Base-by-base conservation (phyloP, 106 monocot genomes). In the Phalaenopsis aphrodite region DNA sequence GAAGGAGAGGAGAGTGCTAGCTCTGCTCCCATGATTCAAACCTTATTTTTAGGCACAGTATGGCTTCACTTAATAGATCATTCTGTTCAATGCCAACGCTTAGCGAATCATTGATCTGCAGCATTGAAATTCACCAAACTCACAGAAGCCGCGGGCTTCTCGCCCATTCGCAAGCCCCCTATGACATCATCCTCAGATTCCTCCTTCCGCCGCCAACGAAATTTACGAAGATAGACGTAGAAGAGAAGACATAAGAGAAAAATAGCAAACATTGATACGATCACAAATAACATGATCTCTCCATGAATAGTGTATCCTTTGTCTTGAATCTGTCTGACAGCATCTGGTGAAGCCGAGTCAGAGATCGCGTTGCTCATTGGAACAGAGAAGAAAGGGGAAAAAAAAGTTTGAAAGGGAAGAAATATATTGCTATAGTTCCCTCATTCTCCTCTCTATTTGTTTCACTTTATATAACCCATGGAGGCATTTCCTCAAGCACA, bases 161-260 rank as follows among this genome's bases (percentile, higher is more conserved):
- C 74, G 43, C 43, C 43, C 74, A 42, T 17, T 23, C 21, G 37
- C 71, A 71, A 38, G 0, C 71, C 36, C 10, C 38, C 71, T 14
- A 52, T 12, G 11, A 1, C 38, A n/a, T 38, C 38, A 19, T 48
- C 49, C 23, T 76, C 76, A 1, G 4, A 46, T 14, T 76, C 76
- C 76, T 48, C 49, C 76, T 76, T 19, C 11, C 9, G 5, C 76
- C 48, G n/a, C 76, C 76, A 5, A 1, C 76, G 76, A 8, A 5
- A 23, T 6, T 49, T 23, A 11, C 76, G 76, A 9, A 46, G 24
- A 45, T 76, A 76, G 48, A 76, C 76, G 9, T 41, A 76, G 18
- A 74, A 43, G 48, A 76, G 76, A 76, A 76, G 76, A 42, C 19
- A 76, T 2, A 47, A 5, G 12, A 76, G 76, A 49, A 76, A 76